Base-by-base conservation (phyloP, 1,139 yeast genomes). In the Diutina neorugosa region DNA sequence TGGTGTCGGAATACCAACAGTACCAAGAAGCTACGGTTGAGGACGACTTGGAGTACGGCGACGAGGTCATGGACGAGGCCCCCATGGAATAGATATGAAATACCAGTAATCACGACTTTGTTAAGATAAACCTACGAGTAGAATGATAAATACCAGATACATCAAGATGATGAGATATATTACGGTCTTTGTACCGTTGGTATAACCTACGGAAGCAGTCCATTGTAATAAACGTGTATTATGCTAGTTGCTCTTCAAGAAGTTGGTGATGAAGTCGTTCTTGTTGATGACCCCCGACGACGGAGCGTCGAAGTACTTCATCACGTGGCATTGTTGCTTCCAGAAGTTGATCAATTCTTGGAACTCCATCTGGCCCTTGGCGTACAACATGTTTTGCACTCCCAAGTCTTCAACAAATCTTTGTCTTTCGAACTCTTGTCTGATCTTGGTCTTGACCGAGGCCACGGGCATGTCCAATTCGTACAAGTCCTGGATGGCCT, bases 301-400 rank as follows among this genome's bases (percentile, higher is more conserved):
- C 67, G 80, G 86, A 62, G 82, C 82, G 61, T 83, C 87, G 62
- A 87, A 87, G 71, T 82, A 87, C 70, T 85, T 82, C 81, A 86
- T 74, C 44, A 88, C 90, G 69, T 88, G 96, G 61, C 93, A 81
- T 64, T 81, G 84, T 72, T 88, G 96, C 69, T 88, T 88, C 96
- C 96, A 88, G 73, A 87, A 88, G 71, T 88, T 88, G 62, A 85
- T 76, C 64, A 87, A 78, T 66, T 88, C 96, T 66, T 88, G 96
- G 68, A 82, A 88, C 69, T 88, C 96, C 93, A 86, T 86, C 63
- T 86, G 93, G 7, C 94, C 96, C 72, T 86, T 85, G 74, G 86
- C 82, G 61, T 82, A 80, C 55, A 87, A 74, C 18, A 86, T 76
- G 67, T 87, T 88, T 59, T 78, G 73, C 47, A 85, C 80, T 37